Evolutionary conservation across 2,329 filamentous ascomycete species (phyloP).

Genomic region (Hymenoscyphus repandus): DNA sequence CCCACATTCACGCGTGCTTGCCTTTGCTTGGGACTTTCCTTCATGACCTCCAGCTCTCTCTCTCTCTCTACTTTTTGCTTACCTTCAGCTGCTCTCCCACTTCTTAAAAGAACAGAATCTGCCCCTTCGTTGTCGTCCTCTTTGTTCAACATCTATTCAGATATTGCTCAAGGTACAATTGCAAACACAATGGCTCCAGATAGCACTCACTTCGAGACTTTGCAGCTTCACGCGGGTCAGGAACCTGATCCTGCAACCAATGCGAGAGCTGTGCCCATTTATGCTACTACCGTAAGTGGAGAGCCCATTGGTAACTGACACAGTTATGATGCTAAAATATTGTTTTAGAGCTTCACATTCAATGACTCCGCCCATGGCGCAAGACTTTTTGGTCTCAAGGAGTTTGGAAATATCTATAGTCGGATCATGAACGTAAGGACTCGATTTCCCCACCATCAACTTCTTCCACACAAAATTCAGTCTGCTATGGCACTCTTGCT

Average conservation of each 20-base stretch:
- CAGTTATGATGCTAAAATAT: background rate
- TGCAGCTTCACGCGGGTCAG: conserved; percentile 84
- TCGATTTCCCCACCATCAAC: background rate
- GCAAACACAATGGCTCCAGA: conserved; percentile 21
- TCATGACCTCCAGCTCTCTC: background rate
- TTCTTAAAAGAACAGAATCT: background rate
- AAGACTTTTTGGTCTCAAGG: conserved; percentile 91
- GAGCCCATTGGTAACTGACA: background rate
- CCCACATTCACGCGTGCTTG: background rate
- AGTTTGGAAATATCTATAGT: conserved; percentile 93
- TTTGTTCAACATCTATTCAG: background rate
- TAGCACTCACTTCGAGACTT: conserved; percentile 70
- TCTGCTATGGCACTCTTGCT: background rate
- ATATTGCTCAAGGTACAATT: too few species aligned
- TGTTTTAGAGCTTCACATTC: conserved; percentile 73
- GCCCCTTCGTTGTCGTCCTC: background rate
- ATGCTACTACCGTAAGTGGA: conserved; percentile 68
- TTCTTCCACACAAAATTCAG: background rate
- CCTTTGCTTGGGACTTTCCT: background rate
- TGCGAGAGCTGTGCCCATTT: conserved; percentile 89
- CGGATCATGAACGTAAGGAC: conserved; percentile 78
- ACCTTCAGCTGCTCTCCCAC: background rate
- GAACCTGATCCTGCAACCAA: conserved; percentile 77
- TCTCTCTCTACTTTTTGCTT: background rate
- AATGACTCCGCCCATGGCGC: conserved; percentile 95